Evolutionary conservation across 371 early-diverging fungal species (phyloP).

Genomic region (Zopfochytrium polystomum): DNA sequence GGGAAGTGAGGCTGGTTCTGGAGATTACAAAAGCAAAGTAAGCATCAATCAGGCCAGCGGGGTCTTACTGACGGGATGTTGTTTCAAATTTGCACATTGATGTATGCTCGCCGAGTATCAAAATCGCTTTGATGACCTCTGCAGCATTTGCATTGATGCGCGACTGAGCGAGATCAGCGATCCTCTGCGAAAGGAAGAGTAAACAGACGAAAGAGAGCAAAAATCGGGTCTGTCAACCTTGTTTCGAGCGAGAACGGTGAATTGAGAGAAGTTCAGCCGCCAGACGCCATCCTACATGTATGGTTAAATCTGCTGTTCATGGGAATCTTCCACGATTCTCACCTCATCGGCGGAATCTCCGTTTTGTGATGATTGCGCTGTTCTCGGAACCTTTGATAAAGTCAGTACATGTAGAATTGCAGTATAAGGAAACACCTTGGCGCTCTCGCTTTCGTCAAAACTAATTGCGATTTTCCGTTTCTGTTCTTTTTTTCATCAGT

Average conservation of each 20-base stretch:
- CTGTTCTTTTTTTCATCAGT: background rate
- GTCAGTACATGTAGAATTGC: background rate
- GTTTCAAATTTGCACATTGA: background rate
- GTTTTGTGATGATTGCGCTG: no score
- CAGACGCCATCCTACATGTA: slow-evolving; percentile 5
- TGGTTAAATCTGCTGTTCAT: no score
- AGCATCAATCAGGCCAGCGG: no score
- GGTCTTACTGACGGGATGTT: background rate
- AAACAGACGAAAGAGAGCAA: background rate
- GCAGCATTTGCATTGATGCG: slow-evolving; percentile 68
- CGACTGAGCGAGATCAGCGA: slow-evolving; percentile 62
- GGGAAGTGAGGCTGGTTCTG: background rate
- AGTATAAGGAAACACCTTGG: background rate
- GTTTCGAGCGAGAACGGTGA: slow-evolving; percentile 74
- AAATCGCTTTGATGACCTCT: slow-evolving; percentile 44
- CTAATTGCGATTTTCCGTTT: slow-evolving; percentile 26
- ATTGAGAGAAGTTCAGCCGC: slow-evolving; percentile 67
- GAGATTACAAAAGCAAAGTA: background rate
- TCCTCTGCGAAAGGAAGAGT: slow-evolving; percentile 31
- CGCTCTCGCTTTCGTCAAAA: slow-evolving; percentile 24
- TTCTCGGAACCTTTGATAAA: slow-evolving; percentile 11
- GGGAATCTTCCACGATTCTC: no score
- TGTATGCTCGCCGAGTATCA: background rate
- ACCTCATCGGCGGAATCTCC: no score
- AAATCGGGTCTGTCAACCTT: slow-evolving; percentile 36